A percentile compares a stretch with the other conserved stretches of the same genome.
Conservation (phyloP, 148 eudicot species). For the Selenicereus undatus region DNA sequence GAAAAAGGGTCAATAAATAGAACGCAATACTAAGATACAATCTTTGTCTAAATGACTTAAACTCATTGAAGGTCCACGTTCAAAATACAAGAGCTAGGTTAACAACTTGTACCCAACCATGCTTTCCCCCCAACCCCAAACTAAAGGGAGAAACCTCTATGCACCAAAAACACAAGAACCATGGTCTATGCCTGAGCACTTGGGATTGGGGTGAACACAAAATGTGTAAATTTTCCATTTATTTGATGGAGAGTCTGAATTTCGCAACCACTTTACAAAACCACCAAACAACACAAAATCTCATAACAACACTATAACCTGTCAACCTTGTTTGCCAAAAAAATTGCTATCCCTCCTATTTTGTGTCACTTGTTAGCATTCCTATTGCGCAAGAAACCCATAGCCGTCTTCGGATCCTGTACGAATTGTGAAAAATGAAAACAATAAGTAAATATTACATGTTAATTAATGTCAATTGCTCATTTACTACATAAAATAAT, state of each 20-base stretch:
- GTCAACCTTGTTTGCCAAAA: neutral
- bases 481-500: too few species aligned
- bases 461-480: too few species aligned
- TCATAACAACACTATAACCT: neutral
- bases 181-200: neutral
- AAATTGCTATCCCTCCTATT: neutral
- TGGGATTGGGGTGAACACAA: neutral
- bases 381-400: slow-evolving; percentile 20
- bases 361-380: slow-evolving; percentile 15
- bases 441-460: neutral
- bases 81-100: too few species aligned
- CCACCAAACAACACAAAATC: neutral
- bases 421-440: neutral
- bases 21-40: too few species aligned
- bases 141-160: too few species aligned
- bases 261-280: slow-evolving; percentile 11
- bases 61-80: too few species aligned
- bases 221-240: neutral
- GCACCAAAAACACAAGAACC: too few species aligned
- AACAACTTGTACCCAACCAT: too few species aligned
- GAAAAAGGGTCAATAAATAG: too few species aligned
- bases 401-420: slow-evolving; percentile 10
- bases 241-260: neutral
- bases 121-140: too few species aligned
- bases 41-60: too few species aligned